phyloP scores from a whole-genome alignment of 2,329 filamentous ascomycete genomes.

The Biscogniauxia sp. region DNA sequence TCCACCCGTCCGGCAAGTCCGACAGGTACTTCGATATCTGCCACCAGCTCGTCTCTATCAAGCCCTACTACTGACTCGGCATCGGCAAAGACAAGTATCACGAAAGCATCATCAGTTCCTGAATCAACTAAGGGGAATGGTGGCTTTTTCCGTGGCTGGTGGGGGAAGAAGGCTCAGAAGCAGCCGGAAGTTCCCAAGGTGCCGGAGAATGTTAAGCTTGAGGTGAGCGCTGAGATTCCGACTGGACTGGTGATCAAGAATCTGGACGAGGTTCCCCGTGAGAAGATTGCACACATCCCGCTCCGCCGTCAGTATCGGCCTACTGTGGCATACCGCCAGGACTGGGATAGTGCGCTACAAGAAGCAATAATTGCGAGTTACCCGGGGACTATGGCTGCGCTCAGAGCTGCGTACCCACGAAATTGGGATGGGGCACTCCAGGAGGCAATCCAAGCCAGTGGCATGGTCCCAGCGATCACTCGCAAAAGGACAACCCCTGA shows the following conservation, averaged over 20 bases:
- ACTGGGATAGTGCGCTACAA: slow-evolving; percentile 37
- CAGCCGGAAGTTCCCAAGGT: slow-evolving; percentile 9
- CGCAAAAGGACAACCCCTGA: slow-evolving; percentile 22
- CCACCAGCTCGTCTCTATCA: slow-evolving; percentile 16
- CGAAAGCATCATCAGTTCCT: slow-evolving; percentile 18
- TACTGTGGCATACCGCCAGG: slow-evolving; percentile 24
- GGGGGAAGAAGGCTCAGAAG: slow-evolving; percentile 24
- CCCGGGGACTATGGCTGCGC: slow-evolving; percentile 15
- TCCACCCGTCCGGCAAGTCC: slow-evolving; percentile 22
- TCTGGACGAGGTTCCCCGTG: slow-evolving; percentile 16
- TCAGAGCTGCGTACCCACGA: slow-evolving; percentile 21
- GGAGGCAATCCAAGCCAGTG: slow-evolving; percentile 22
- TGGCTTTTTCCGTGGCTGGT: slow-evolving; percentile 24
- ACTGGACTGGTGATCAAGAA: slow-evolving; percentile 23
- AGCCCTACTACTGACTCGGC: slow-evolving; percentile 20
- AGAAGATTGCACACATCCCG: slow-evolving; percentile 16
- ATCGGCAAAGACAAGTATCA: slow-evolving; percentile 19
- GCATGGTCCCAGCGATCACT: slow-evolving; percentile 14
- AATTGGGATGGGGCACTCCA: slow-evolving; percentile 25
- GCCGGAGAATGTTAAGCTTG: slow-evolving; percentile 1
- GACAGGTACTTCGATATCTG: slow-evolving; percentile 21
- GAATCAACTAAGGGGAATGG: slow-evolving; percentile 15
- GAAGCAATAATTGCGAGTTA: slow-evolving; percentile 33
- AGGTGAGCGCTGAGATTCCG: slow-evolving; percentile 8
- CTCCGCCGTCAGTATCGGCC: slow-evolving; percentile 25